Conservation (phyloP, 306 rosid species). For the Herpetospermum pedunculosum region DNA sequence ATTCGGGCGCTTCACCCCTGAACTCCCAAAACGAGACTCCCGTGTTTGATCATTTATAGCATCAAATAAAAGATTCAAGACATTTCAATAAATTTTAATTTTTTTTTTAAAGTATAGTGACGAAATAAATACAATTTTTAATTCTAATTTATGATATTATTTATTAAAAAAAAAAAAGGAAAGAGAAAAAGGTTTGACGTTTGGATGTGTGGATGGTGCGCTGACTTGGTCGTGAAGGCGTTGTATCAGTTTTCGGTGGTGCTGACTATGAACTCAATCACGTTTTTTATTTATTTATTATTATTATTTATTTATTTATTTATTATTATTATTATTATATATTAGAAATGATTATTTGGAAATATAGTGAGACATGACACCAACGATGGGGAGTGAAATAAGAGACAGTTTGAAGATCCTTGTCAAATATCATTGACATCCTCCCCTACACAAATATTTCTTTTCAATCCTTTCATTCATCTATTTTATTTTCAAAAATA, state of each 20-base stretch:
- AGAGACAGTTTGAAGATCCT: background rate
- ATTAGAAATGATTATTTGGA: no score
- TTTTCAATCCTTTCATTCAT: background rate
- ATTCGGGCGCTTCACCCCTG: no score
- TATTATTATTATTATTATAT: background rate
- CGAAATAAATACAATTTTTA: no score
- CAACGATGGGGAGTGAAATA: background rate
- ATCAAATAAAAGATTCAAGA: no score
- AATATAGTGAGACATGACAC: constrained; percentile 4
- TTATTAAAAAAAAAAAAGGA: background rate
- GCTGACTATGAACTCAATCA: background rate
- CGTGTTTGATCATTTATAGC: no score
- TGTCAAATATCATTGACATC: background rate
- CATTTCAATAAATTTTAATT: no score
- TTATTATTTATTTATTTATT: background rate
- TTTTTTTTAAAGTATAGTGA: no score
- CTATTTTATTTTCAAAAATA: no score
- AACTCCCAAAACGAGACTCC: no score
- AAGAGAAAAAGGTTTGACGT: background rate
- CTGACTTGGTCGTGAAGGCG: background rate
- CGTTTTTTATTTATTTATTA: background rate
- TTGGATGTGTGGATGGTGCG: background rate
- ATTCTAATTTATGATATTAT: no score
- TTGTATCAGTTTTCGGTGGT: background rate
- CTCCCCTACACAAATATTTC: background rate